phyloP scores from a whole-genome alignment of 805 yeast genomes.

The Metschnikowia koreensis region DNA sequence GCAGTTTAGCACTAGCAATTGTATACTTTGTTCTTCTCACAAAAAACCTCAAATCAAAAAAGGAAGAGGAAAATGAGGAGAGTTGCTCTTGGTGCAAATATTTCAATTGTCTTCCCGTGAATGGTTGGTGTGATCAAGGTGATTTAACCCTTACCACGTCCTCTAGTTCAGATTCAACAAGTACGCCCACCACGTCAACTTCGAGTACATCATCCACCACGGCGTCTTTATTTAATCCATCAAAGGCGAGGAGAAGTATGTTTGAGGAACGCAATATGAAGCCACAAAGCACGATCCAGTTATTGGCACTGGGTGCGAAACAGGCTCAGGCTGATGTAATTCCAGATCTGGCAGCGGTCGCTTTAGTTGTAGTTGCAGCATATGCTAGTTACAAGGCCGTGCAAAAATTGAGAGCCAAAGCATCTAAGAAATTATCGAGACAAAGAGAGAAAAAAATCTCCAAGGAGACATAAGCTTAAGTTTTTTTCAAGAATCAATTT shows the following conservation, averaged over 20 bases:
- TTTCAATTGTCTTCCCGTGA: constrained; percentile 65
- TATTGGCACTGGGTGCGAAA: constrained; percentile 1
- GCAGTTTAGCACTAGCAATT: constrained; percentile 44
- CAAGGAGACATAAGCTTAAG: not conserved
- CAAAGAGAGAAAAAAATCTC: not conserved
- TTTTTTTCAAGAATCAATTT: too few species aligned
- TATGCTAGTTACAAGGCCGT: constrained; percentile 1
- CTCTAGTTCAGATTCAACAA: not conserved
- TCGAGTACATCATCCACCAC: constrained; percentile 4
- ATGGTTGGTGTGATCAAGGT: constrained; percentile 65
- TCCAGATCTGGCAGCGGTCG: constrained; percentile 7
- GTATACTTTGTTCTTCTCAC: constrained; percentile 51
- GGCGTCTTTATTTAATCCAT: constrained; percentile 1
- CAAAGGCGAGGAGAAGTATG: constrained; percentile 3
- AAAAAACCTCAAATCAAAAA: constrained; percentile 43
- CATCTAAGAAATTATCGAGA: not conserved
- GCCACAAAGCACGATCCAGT: not conserved
- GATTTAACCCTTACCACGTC: constrained; percentile 26
- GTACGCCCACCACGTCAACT: constrained; percentile 8
- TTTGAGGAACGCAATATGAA: not conserved
- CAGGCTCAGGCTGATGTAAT: not conserved
- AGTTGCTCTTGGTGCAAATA: constrained; percentile 74
- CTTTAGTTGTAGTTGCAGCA: constrained; percentile 8
- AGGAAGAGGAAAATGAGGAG: constrained; percentile 37
- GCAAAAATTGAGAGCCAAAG: not conserved